Evolutionary conservation across 2,329 filamentous ascomycete genomes (phyloP).

Genomic region (Talaromyces sp.): DNA sequence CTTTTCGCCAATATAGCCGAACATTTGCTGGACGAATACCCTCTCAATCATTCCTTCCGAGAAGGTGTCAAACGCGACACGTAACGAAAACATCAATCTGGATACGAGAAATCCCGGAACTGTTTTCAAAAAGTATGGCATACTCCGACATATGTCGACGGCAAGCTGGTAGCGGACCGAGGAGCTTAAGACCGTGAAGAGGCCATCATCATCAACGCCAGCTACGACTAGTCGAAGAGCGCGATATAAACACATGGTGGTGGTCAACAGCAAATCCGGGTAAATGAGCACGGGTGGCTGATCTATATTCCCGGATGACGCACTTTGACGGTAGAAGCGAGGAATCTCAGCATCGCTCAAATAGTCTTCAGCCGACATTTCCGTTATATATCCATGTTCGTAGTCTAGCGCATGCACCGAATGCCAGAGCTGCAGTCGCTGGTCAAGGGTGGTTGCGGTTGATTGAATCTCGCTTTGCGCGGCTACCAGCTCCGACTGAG

Average conservation of each 20-base stretch:
- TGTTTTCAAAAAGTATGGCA: slow-evolving; percentile 28
- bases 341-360: slow-evolving; percentile 19
- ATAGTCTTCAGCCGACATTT: slow-evolving; percentile 17
- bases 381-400: slow-evolving; percentile 18
- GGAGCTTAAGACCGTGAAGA: slow-evolving; percentile 22
- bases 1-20: slow-evolving; percentile 24
- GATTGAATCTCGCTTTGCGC: slow-evolving; percentile 23
- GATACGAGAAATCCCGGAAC: slow-evolving; percentile 28
- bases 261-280: slow-evolving; percentile 26
- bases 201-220: slow-evolving; percentile 22
- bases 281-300: slow-evolving; percentile 23
- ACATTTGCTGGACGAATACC: slow-evolving; percentile 26
- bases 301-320: slow-evolving; percentile 21
- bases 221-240: slow-evolving; percentile 27
- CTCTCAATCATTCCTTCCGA: slow-evolving; percentile 28
- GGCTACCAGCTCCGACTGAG: slow-evolving; percentile 19
- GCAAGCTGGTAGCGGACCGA: slow-evolving; percentile 28
- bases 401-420: slow-evolving; percentile 21
- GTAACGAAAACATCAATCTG: slow-evolving; percentile 30
- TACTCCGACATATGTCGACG: slow-evolving; percentile 31
- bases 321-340: slow-evolving; percentile 25
- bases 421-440: slow-evolving; percentile 25
- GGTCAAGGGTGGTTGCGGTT: slow-evolving; percentile 22
- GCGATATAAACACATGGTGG: slow-evolving; percentile 27
- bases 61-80: slow-evolving; percentile 28